phyloP scores from a whole-genome alignment of 225 moss, liverwort and hornwort genomes.

The Asterella californica region DNA sequence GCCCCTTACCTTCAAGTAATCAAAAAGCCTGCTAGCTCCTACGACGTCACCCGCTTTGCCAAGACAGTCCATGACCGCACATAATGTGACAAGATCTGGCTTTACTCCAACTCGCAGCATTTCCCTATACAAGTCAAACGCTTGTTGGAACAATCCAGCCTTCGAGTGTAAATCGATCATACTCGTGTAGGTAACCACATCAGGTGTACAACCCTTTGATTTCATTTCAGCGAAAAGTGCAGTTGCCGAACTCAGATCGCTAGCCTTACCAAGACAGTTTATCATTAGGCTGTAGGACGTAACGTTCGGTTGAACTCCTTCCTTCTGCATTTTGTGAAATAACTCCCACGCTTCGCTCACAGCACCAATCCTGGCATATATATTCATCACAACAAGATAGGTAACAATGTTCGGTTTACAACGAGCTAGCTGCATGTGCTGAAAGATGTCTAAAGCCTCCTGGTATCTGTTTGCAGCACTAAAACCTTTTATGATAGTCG shows the following conservation, averaged over 20 bases:
- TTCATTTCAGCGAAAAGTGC: conserved; percentile 37
- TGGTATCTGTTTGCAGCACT: conserved; percentile 23
- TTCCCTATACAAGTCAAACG: conserved; percentile 32
- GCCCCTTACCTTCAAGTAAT: conserved; percentile 32
- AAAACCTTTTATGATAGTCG: conserved; percentile 34
- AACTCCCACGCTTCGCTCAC: conserved; percentile 33
- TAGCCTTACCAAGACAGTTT: conserved; percentile 38
- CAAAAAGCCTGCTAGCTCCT: conserved; percentile 32
- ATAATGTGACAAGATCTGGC: conserved; percentile 39
- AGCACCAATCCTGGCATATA: conserved; percentile 21
- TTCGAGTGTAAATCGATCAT: conserved; percentile 35
- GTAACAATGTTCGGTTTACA: conserved; percentile 33
- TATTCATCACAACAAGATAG: conserved; percentile 29
- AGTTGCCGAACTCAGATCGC: conserved; percentile 24
- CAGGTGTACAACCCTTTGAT: conserved; percentile 33
- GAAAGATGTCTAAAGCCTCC: conserved; percentile 24
- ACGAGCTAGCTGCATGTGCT: conserved; percentile 24
- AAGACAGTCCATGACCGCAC: conserved; percentile 41
- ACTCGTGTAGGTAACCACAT: conserved; percentile 33
- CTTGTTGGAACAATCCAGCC: conserved; percentile 31
- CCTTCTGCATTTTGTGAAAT: conserved; percentile 29
- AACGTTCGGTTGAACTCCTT: conserved; percentile 25
- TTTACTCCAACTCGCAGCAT: conserved; percentile 32
- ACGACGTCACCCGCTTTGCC: conserved; percentile 41
- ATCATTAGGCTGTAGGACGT: conserved; percentile 34